Evolutionary conservation across 495 filamentous ascomycete genomes (phyloP).

Genomic region (Trichoderma erinaceum): DNA sequence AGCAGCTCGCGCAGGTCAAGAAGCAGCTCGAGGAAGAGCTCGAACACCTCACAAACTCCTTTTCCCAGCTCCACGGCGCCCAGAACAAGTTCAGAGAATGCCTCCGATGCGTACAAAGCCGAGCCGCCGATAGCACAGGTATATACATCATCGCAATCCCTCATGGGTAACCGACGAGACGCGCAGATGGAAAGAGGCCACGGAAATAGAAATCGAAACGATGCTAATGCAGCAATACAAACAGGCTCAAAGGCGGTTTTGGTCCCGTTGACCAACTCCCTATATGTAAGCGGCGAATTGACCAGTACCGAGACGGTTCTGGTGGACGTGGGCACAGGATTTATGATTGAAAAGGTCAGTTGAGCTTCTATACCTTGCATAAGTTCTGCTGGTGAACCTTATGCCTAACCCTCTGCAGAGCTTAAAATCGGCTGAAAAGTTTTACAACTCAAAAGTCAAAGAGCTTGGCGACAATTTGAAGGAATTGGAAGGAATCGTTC

Average conservation of each 20-base stretch:
- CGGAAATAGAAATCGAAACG: background rate
- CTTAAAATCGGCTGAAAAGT: constrained; percentile 67
- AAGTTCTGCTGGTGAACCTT: background rate
- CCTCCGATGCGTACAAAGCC: constrained; percentile 61
- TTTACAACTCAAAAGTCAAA: constrained; percentile 68
- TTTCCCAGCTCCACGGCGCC: constrained; percentile 78
- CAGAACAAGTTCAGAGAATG: constrained; percentile 92
- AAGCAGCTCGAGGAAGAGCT: constrained; percentile 93
- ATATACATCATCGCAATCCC: background rate
- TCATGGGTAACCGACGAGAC: background rate
- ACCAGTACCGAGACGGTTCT: constrained; percentile 73
- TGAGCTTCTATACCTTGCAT: background rate
- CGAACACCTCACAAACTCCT: constrained; percentile 84
- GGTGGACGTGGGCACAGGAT: constrained; percentile 94
- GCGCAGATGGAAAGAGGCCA: background rate
- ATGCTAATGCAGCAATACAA: background rate
- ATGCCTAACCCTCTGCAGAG: constrained; percentile 34
- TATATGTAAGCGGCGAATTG: constrained; percentile 84
- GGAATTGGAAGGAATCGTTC: constrained; percentile 78
- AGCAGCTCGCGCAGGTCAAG: constrained; percentile 62
- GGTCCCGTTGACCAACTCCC: constrained; percentile 83
- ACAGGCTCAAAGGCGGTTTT: constrained; percentile 60
- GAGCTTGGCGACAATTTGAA: constrained; percentile 40
- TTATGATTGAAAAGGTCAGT: constrained; percentile 86
- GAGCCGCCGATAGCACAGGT: constrained; percentile 9